Conservation (phyloP, 2,329 filamentous ascomycete genomes). For the Blastomyces parvus region DNA sequence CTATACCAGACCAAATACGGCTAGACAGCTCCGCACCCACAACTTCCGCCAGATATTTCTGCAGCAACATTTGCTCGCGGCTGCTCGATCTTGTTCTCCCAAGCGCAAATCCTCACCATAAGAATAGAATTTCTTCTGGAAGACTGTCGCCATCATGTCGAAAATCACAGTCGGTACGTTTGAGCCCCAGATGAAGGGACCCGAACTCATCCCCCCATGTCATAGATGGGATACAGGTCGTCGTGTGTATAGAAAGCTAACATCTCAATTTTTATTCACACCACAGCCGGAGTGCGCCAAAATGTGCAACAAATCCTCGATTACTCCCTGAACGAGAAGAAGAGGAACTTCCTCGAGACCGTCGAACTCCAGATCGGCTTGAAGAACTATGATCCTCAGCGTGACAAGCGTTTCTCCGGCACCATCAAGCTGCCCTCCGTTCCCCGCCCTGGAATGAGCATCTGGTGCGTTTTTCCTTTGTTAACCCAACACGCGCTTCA, state of each 20-base stretch:
- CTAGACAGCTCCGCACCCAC: conserved; percentile 13
- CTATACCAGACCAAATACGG: conserved; percentile 12
- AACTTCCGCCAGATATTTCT: background rate
- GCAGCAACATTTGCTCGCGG: background rate
- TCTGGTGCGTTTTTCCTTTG: conserved; percentile 51
- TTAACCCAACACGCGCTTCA: background rate
- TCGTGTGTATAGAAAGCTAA: conserved; percentile 3
- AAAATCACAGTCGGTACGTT: conserved; percentile 50
- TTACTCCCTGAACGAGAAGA: conserved; percentile 92
- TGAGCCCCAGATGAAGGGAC: conserved; percentile 11
- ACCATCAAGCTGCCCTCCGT: conserved; percentile 91
- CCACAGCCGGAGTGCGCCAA: conserved; percentile 76
- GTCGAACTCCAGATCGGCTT: conserved; percentile 77
- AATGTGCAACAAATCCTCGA: conserved; percentile 91
- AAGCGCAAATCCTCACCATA: conserved; percentile 60
- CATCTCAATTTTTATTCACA: background rate
- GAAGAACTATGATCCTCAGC: conserved; percentile 98
- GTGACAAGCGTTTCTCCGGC: conserved; percentile 99
- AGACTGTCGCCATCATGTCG: conserved; percentile 61
- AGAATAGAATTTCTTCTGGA: conserved; percentile 64
- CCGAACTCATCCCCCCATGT: conserved; percentile 4
- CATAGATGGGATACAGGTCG: background rate
- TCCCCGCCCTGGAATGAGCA: conserved; percentile 81
- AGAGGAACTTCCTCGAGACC: conserved; percentile 95
- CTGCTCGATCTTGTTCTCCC: conserved; percentile 8